A percentile compares a stretch with the other conserved stretches of the same genome.
These are phyloP conservation scores for Catharanthus roseus DNA, from an alignment of 257 asterid genomes.

Conservation along the genomic window DNA sequence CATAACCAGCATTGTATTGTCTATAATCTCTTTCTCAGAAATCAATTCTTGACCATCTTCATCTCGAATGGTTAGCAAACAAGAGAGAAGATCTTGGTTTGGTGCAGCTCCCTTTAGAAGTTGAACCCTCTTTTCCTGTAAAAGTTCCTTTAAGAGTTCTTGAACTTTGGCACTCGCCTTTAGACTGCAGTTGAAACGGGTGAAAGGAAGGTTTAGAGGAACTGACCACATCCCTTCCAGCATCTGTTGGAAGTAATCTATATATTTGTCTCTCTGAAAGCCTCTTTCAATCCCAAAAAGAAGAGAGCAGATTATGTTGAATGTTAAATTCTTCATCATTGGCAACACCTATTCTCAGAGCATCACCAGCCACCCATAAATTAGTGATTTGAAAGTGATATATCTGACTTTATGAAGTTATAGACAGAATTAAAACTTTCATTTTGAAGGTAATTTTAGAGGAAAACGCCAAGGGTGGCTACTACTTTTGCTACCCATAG, in stretches of 20 bases:
- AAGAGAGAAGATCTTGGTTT: slow-evolving; percentile 60
- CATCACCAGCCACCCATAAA: not conserved
- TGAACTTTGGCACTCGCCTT: slow-evolving; percentile 48
- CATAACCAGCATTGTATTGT: slow-evolving; percentile 58
- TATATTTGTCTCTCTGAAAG: slow-evolving; percentile 35
- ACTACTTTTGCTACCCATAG: too few species aligned
- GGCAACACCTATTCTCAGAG: slow-evolving; percentile 54
- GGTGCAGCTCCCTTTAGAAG: slow-evolving; percentile 41
- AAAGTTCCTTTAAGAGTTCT: slow-evolving; percentile 43
- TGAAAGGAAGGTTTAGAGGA: slow-evolving; percentile 59
- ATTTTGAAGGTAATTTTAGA: too few species aligned
- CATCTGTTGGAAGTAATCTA: slow-evolving; percentile 40
- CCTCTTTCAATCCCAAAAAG: slow-evolving; percentile 56
- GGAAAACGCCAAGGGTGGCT: too few species aligned
- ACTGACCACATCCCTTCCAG: slow-evolving; percentile 62
- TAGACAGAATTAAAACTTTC: too few species aligned
- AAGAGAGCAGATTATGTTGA: slow-evolving; percentile 69
- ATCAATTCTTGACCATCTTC: slow-evolving; percentile 32
- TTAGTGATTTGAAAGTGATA: not conserved
- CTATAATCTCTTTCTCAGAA: slow-evolving; percentile 57
- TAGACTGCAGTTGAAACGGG: slow-evolving; percentile 58
- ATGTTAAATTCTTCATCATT: slow-evolving; percentile 60
- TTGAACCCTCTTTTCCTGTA: slow-evolving; percentile 41
- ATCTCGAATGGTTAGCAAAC: slow-evolving; percentile 47
- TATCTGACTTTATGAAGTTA: too few species aligned